Percentiles rank a stretch among this genome's conserved stretches.
Evolutionary conservation across 257 asterid genomes (phyloP).

Genomic region (Solanum chaucha): DNA sequence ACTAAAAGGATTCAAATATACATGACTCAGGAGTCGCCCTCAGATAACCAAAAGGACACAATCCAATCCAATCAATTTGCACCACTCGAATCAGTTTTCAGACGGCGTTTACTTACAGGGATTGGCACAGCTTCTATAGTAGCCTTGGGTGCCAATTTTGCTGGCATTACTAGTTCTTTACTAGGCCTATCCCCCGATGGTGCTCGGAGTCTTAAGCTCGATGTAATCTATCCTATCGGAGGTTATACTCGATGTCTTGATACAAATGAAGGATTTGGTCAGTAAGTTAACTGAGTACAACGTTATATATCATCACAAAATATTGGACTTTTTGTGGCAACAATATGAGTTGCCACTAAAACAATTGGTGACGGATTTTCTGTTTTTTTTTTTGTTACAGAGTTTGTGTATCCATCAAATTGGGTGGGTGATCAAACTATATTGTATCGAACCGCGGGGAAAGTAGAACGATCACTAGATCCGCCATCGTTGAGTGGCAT

Average conservation of each 20-base stretch:
- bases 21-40: conserved; percentile 18
- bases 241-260: conserved; percentile 68
- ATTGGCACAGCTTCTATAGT: conserved; percentile 55
- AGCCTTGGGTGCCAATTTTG: conserved; percentile 69
- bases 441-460: conserved; percentile 70
- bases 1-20: too few relatives aligned
- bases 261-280: conserved; percentile 60
- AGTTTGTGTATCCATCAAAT: conserved; percentile 68
- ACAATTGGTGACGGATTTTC: neutral
- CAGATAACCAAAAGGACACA: neutral
- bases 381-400: conserved; percentile 10
- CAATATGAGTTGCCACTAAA: neutral
- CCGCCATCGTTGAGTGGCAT: conserved; percentile 33
- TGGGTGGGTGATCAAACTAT: conserved; percentile 91
- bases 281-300: conserved; percentile 5
- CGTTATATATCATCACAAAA: neutral
- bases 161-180: conserved; percentile 64
- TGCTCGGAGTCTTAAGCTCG: conserved; percentile 68
- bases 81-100: conserved; percentile 58
- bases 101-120: conserved; percentile 59
- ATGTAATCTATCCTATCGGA: conserved; percentile 62
- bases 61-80: conserved; percentile 42
- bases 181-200: conserved; percentile 64
- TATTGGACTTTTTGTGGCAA: neutral
- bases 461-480: conserved; percentile 66